These are phyloP conservation scores for Beauveria sp. DNA, from an alignment of 2,329 filamentous ascomycete genomes.

Conservation along the genomic window DNA sequence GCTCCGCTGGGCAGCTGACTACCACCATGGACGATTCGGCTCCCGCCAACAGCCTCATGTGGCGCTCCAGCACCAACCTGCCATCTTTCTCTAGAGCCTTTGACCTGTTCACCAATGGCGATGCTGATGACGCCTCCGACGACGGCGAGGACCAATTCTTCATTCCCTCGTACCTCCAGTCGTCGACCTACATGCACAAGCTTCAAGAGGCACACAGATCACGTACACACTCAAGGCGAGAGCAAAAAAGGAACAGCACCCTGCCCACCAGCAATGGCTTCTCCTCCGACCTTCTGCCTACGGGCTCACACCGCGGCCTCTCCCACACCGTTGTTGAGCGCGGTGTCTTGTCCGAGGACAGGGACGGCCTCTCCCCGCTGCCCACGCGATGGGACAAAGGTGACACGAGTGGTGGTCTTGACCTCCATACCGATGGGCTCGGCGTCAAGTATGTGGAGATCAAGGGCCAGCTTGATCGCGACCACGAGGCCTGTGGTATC, in stretches of 20 bases:
- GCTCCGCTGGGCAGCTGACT: constrained; percentile 13
- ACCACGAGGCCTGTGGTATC: constrained; percentile 73
- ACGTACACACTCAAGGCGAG: constrained; percentile 45
- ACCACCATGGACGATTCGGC: constrained; percentile 14
- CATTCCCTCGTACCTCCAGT: constrained; percentile 73
- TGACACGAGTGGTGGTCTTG: constrained; percentile 67
- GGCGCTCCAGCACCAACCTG: constrained; percentile 22
- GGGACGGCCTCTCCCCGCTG: constrained; percentile 54
- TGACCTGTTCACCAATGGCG: constrained; percentile 36
- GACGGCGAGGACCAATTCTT: constrained; percentile 52
- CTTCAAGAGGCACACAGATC: constrained; percentile 63
- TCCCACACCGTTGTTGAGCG: constrained; percentile 81
- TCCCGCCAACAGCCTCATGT: constrained; percentile 17
- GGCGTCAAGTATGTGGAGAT: constrained; percentile 56
- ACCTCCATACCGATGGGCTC: constrained; percentile 65
- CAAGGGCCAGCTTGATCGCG: constrained; percentile 42
- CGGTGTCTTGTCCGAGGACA: constrained; percentile 51
- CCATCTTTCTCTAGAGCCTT: constrained; percentile 47
- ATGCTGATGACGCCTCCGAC: constrained; percentile 19
- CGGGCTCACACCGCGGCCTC: constrained; percentile 63
- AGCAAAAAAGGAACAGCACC: constrained; percentile 27
- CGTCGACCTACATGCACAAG: constrained; percentile 69
- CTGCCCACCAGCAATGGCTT: constrained; percentile 42
- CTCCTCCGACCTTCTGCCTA: constrained; percentile 30
- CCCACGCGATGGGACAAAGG: constrained; percentile 76